These are phyloP conservation scores for apple (Malus domestica) DNA, from an alignment of 306 rosid species.

Conservation along the genomic window ASM211411v1 NC_041791.1:31484001-31484500, in stretches of 20 bases:
- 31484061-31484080: no score
- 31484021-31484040: conserved; percentile 6
- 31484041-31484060: no score
- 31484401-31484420: conserved; percentile 11
- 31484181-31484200: conserved; percentile 45
- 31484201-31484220: conserved; percentile 28
- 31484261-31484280: conserved; percentile 27
- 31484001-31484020: not conserved
- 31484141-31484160: conserved; percentile 63
- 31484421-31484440: not conserved
- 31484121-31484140: conserved; percentile 91
- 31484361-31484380: conserved; percentile 46
- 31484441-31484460: not conserved
- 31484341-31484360: conserved; percentile 37
- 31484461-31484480: conserved; percentile 1
- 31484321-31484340: conserved; percentile 34
- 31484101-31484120: conserved; percentile 20
- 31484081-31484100: not conserved
- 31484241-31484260: conserved; percentile 29
- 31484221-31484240: conserved; percentile 16
- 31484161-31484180: conserved; percentile 88
- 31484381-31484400: conserved; percentile 20
- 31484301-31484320: conserved; percentile 16
- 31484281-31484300: conserved; percentile 21
- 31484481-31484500: not conserved